These are phyloP conservation scores for Lipomyces chichibuensis DNA, from an alignment of 805 yeast species.

Conservation along the genomic window DNA sequence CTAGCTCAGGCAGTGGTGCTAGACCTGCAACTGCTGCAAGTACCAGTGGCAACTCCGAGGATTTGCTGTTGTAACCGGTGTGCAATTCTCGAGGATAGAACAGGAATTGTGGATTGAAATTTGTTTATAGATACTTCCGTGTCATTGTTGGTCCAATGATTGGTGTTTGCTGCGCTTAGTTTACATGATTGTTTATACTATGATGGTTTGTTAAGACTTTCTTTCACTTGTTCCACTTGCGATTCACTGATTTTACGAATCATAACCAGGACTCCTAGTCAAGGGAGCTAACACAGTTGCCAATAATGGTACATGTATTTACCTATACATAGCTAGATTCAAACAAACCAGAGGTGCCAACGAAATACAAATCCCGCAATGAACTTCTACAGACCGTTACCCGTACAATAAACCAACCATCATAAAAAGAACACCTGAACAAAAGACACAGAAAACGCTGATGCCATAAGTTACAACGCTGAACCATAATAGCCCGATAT, in stretches of 20 bases:
- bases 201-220: neutral
- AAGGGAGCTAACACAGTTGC: neutral
- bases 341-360: neutral
- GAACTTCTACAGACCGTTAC: neutral
- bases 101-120: conserved; percentile 1
- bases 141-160: neutral
- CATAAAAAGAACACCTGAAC: neutral
- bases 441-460: neutral
- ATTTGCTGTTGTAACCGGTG: conserved; percentile 11
- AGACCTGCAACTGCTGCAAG: neutral
- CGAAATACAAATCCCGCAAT: neutral
- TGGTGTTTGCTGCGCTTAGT: neutral
- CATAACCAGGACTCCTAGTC: neutral
- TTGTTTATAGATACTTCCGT: neutral
- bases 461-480: neutral
- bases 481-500: neutral
- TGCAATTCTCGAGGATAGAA: neutral
- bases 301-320: neutral
- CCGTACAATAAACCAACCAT: neutral
- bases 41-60: conserved; percentile 5
- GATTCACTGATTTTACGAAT: neutral
- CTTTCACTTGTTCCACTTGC: neutral
- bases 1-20: neutral
- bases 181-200: neutral
- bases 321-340: neutral